phyloP scores from a whole-genome alignment of 202 grass and related monocot species.

The Setaria viridis region DNA sequence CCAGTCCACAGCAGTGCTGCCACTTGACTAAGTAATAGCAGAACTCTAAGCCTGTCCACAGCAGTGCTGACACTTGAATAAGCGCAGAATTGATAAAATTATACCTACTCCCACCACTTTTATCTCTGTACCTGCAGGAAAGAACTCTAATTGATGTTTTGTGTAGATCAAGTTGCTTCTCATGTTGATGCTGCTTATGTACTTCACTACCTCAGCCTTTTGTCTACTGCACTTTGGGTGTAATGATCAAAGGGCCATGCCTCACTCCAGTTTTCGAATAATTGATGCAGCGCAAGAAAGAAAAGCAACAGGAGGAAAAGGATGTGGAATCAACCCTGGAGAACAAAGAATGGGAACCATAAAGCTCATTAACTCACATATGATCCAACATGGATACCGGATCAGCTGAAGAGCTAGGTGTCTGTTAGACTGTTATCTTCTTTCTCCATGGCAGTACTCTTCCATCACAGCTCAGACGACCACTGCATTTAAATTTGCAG shows the following conservation, averaged over 20 bases:
- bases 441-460: not conserved
- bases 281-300: slow-evolving; percentile 43
- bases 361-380: slow-evolving; percentile 3
- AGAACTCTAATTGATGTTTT: not conserved
- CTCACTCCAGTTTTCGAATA: slow-evolving; percentile 29
- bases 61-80: slow-evolving; percentile 16
- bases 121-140: not conserved
- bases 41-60: not conserved
- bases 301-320: slow-evolving; percentile 12
- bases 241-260: slow-evolving; percentile 4
- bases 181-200: slow-evolving; percentile 32
- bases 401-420: slow-evolving; percentile 17
- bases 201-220: not conserved
- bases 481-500: not conserved
- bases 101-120: not conserved
- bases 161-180: slow-evolving; percentile 6
- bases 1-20: not conserved
- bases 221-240: slow-evolving; percentile 1
- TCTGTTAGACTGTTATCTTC: not conserved
- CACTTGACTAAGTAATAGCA: not conserved
- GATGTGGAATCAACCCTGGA: slow-evolving; percentile 41
- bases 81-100: slow-evolving; percentile 20
- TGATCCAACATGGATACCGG: not conserved
- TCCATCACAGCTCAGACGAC: not conserved
- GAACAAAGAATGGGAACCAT: slow-evolving; percentile 25